Conservation (phyloP, 2,329 filamentous ascomycete species). For the Fusarium longipes region DNA sequence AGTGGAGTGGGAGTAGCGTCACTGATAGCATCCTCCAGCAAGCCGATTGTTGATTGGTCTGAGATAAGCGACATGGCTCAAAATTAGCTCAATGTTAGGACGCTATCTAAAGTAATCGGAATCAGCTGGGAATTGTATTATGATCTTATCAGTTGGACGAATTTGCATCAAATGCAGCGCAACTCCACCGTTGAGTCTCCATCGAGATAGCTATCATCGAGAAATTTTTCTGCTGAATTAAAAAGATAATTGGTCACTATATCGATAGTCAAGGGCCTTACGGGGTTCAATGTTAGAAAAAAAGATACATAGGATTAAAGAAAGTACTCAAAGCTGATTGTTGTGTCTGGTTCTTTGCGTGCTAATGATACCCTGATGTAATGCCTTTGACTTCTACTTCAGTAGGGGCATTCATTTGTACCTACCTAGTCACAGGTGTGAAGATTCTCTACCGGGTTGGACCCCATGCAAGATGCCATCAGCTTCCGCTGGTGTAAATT, state of each 20-base stretch:
- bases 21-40: not conserved
- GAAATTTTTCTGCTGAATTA: not conserved
- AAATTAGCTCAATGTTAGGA: not conserved
- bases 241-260: not conserved
- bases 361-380: not conserved
- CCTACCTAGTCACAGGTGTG: slow-evolving; percentile 4
- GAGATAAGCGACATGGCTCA: not conserved
- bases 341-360: not conserved
- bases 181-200: not conserved
- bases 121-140: not conserved
- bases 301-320: no score
- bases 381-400: not conserved
- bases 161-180: not conserved
- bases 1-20: slow-evolving; percentile 19
- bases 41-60: not conserved
- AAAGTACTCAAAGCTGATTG: not conserved
- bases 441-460: not conserved
- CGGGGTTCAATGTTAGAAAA: not conserved
- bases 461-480: slow-evolving; percentile 1
- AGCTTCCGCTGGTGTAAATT: not conserved
- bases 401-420: not conserved
- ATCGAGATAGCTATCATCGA: not conserved
- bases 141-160: not conserved
- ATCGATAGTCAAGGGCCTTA: not conserved
- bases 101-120: not conserved